Evolutionary conservation across 371 early-diverging fungal genomes (phyloP).

Genomic region (Synchytrium microbalum): DNA sequence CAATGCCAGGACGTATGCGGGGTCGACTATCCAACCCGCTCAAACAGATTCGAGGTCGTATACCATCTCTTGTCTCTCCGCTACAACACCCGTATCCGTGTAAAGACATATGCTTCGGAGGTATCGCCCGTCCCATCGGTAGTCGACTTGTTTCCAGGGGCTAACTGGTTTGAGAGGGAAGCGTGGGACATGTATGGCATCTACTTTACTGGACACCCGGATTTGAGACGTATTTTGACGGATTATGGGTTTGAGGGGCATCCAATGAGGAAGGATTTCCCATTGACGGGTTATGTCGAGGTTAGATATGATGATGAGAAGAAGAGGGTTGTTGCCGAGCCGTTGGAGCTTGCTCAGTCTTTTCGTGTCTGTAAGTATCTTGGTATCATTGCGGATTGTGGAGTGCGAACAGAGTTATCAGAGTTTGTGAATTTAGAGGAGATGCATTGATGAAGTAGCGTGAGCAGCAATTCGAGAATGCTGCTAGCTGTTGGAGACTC

Average conservation of each 20-base stretch:
- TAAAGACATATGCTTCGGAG: conserved; percentile 94
- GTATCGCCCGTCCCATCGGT: conserved; percentile 78
- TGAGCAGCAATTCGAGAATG: too few species aligned
- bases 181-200: conserved; percentile 98
- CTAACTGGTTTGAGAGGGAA: conserved; percentile 98
- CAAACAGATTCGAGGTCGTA: conserved; percentile 93
- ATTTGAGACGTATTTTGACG: conserved; percentile 92
- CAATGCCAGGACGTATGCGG: conserved; percentile 81
- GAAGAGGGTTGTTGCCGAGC: conserved; percentile 93
- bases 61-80: conserved; percentile 84
- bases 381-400: neutral
- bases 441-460: too few species aligned
- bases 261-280: conserved; percentile 97
- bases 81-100: conserved; percentile 90
- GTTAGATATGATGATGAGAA: conserved; percentile 94
- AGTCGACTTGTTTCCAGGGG: conserved; percentile 59
- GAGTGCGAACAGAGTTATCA: neutral
- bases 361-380: conserved; percentile 56
- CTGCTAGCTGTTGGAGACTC: too few species aligned
- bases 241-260: conserved; percentile 98
- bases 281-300: conserved; percentile 91
- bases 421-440: neutral
- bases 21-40: conserved; percentile 84
- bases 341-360: conserved; percentile 92
- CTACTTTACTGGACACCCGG: conserved; percentile 92